Evolutionary conservation across 1,139 yeast species (phyloP), one percentile per base, ranked within the genome.

Genomic region (Hansenula lynferdii): DNA sequence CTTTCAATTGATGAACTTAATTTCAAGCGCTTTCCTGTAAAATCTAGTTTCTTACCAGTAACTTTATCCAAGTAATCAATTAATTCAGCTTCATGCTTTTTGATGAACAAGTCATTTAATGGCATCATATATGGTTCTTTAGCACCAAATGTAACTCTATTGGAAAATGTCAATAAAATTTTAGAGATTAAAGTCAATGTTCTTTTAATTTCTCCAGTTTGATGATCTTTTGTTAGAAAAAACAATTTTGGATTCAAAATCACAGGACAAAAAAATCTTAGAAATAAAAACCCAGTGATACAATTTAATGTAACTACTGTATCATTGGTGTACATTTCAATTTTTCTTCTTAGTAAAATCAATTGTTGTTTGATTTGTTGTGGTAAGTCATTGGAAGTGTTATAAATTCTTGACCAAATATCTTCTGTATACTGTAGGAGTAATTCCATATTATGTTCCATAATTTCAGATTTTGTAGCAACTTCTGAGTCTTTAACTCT

Each of bases 231-330:
- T 1, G 87, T 76, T 36, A 92, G 67, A 45, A 81, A 80, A 57
- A 87, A 89, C 34, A 87, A 61, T 53, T 87, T 87, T 0, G 97
- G 97, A 53, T 87, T 89, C 52, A 92, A 65, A 31, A 92, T 75
- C 0, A 96, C 96, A 0, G 97, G 97, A 54, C 96, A 90, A 50
- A 87, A 79, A 57, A 86, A 89, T 44, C 97, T 67, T 45, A 92
- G 64, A 57, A 92, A 92, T 18, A 92, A 65, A 53, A 92, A 85
- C 1, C 96, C 90, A 21, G 94, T 77, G 26, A 90, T 65, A 41
- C 95, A 84, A 53, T 89, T 80, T 41, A 82, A 60, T 1, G 85
- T 48, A 11, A 54, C 45, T 0, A 40, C 35, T 18, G 63, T 62
- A 50, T 78, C 82, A 19, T 66, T 72, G 0, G 83, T 81, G 3